Evolutionary conservation across 2,329 filamentous ascomycete species (phyloP).

Genomic region (Beauveria scarabaeidicola): DNA sequence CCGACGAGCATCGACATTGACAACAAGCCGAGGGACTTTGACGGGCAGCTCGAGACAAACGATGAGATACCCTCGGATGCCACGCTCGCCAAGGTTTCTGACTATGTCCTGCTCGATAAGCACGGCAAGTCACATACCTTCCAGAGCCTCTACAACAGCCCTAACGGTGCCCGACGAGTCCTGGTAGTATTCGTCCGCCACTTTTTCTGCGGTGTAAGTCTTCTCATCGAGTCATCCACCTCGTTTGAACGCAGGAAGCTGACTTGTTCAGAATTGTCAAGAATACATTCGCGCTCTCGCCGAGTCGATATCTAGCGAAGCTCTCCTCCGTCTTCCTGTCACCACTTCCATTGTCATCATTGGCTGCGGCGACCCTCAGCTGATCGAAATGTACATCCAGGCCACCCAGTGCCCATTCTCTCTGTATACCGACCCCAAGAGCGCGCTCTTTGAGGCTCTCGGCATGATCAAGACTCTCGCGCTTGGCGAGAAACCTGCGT

Average conservation of each 20-base stretch:
- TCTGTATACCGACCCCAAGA: constrained; percentile 68
- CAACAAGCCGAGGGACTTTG: constrained; percentile 42
- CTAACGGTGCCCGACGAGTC: constrained; percentile 45
- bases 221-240: neutral
- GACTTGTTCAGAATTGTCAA: constrained; percentile 55
- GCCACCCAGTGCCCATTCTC: constrained; percentile 60
- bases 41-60: constrained; percentile 46
- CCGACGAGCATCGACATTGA: constrained; percentile 26
- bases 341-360: constrained; percentile 60
- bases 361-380: constrained; percentile 60
- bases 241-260: neutral
- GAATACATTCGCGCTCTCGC: constrained; percentile 60
- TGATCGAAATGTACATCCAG: constrained; percentile 59
- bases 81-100: constrained; percentile 42
- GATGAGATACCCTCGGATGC: constrained; percentile 44
- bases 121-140: constrained; percentile 53
- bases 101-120: constrained; percentile 51
- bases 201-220: constrained; percentile 70
- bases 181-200: constrained; percentile 69
- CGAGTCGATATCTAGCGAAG: constrained; percentile 44
- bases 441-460: constrained; percentile 56
- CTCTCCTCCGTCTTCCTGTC: constrained; percentile 41
- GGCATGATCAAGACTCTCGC: constrained; percentile 59
- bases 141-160: constrained; percentile 52
- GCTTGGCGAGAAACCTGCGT: constrained; percentile 52